Evolutionary conservation across 768 basidiomycete genomes (phyloP), one percentile per base, ranked within the genome.

Genomic region (Strobilomyces dryophilus): DNA sequence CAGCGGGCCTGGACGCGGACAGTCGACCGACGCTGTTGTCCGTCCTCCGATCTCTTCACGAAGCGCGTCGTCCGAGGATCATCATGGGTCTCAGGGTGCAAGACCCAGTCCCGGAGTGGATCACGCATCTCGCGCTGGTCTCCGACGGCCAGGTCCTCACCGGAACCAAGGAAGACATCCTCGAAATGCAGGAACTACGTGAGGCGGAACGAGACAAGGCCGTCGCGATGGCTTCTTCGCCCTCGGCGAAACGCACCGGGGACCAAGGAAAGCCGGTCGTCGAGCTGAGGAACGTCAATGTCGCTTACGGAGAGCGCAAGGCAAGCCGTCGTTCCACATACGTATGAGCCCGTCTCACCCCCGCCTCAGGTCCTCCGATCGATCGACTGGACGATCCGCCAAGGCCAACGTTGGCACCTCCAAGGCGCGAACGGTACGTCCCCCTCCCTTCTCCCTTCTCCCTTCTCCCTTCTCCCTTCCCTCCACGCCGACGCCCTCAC

Each of bases 331-430:
- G 6, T 37, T 14, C 14, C 10, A 34, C 31, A 9, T 17, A 17
- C 0, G 24, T 26, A 17, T 24, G 24, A 35, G n/a, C 46, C 1
- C 18, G 4, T 14, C 46, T 60, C 27, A 59, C 41, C 31, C 8
- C 15, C 12, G 9, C 36, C 9, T 1, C 47, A 92, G 89, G 82
- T 94, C 5, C 78, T 99, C 2, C 77, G 80, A 55, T 73, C 83
- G 51, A 81, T 98, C 44, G 79, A 80, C 50, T 98, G 95, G 95
- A 79, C 83, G 36, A 84, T 98, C 54, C 76, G 76, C 3, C 78
- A 81, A 59, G 92, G 92, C 37, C 85, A 95, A 41, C 78, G 89
- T 27, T 98, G 93, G 92, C 89, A 95, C 62, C 81, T 99, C 12
- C 81, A 85, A 61, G 95, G 95, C 9, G 73, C 84, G 21, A 99